A percentile compares a stretch with the other conserved stretches of the same genome.
These are phyloP conservation scores for Sporothrix inflata DNA, from an alignment of 2,329 filamentous ascomycete genomes.

Conservation along the genomic window DNA sequence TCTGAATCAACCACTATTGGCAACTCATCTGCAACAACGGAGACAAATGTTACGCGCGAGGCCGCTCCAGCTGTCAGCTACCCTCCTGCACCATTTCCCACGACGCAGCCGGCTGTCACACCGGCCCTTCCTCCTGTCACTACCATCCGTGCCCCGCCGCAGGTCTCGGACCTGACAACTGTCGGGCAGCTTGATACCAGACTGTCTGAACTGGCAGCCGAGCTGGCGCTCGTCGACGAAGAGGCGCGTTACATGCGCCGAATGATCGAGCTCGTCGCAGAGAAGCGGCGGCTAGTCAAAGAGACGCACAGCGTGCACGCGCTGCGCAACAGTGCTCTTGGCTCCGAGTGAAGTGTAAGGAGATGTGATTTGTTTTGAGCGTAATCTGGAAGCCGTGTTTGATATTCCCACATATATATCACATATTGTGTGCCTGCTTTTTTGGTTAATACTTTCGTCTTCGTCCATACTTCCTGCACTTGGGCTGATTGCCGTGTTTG, in stretches of 20 bases:
- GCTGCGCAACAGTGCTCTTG: background rate
- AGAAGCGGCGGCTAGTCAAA: constrained; percentile 11
- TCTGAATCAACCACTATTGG: too few relatives aligned
- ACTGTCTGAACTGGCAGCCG: constrained; percentile 1
- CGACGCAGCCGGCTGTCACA: too few relatives aligned
- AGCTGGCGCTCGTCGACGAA: constrained; percentile 11
- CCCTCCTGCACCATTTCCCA: background rate
- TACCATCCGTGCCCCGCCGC: background rate
- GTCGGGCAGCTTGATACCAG: constrained; percentile 1
- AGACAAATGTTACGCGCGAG: background rate
- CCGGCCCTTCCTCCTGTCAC: background rate
- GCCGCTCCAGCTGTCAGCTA: background rate
- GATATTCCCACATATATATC: background rate
- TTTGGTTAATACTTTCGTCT: background rate
- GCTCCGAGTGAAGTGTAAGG: background rate
- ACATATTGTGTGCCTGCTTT: too few relatives aligned
- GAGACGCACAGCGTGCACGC: background rate
- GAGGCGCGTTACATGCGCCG: constrained; percentile 6
- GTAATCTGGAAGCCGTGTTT: too few relatives aligned
- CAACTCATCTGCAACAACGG: background rate
- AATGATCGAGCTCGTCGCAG: constrained; percentile 19
- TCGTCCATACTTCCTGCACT: background rate
- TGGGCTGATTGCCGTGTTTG: background rate
- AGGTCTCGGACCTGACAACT: background rate
- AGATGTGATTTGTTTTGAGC: background rate